These are phyloP conservation scores for Colletotrichum cuscutae DNA, from an alignment of 2,329 filamentous ascomycete species.

Conservation along the genomic window DNA sequence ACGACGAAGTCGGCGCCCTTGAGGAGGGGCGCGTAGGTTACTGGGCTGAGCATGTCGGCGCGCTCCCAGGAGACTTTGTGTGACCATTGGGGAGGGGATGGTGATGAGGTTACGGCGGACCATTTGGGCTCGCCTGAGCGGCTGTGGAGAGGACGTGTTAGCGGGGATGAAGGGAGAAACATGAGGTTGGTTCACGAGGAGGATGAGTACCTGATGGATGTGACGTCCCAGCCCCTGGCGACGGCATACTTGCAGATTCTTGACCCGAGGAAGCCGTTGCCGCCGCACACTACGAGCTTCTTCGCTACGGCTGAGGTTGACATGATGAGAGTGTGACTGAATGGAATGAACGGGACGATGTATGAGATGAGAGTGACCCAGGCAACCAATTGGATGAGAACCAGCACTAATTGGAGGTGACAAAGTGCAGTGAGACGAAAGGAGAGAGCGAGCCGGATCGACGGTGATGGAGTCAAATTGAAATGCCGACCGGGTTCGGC, in stretches of 20 bases:
- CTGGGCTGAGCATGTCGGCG: conserved; percentile 86
- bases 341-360: background rate
- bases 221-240: conserved; percentile 89
- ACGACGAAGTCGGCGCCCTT: conserved; percentile 85
- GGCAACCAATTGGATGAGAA: background rate
- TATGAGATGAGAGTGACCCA: background rate
- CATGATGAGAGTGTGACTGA: conserved; percentile 50
- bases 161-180: conserved; percentile 17
- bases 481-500: conserved; percentile 17
- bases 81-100: conserved; percentile 81
- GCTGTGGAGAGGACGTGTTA: conserved; percentile 56
- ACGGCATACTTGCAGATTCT: conserved; percentile 93
- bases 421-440: background rate
- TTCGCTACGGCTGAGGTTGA: conserved; percentile 69
- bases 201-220: conserved; percentile 80
- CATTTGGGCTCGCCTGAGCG: conserved; percentile 91
- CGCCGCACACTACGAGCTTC: conserved; percentile 89
- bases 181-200: background rate
- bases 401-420: background rate
- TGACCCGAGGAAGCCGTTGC: conserved; percentile 89
- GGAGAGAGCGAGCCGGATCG: conserved; percentile 6
- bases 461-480: background rate
- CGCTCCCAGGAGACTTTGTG: conserved; percentile 86
- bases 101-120: conserved; percentile 79
- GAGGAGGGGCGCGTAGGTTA: conserved; percentile 81